Percentiles rank a stretch among this genome's conserved stretches.
Conservation (phyloP, 2,329 filamentous ascomycete genomes). For the Fusarium falciforme region DNA sequence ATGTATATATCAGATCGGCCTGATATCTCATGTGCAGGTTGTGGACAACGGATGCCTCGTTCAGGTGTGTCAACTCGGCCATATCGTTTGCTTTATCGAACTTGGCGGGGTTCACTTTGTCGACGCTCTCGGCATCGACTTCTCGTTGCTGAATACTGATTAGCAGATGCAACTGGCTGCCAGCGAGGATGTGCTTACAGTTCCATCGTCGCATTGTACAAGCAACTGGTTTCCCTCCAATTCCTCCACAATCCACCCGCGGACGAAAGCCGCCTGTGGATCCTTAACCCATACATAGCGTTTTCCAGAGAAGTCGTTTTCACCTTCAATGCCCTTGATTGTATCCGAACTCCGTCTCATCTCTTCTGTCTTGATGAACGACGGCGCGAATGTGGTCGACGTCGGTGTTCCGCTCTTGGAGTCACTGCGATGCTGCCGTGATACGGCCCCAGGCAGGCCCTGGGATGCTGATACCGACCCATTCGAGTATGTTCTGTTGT, state of each 20-base stretch:
- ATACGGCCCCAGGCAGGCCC: conserved; percentile 13
- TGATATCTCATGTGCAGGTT: conserved; percentile 97
- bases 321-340: conserved; percentile 85
- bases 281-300: conserved; percentile 98
- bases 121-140: conserved; percentile 85
- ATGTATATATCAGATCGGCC: conserved; percentile 96
- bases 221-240: conserved; percentile 74
- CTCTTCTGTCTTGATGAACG: conserved; percentile 93
- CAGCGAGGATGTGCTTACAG: conserved; percentile 63
- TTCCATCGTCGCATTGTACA: conserved; percentile 94
- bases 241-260: conserved; percentile 92
- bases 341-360: conserved; percentile 67
- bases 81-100: conserved; percentile 99
- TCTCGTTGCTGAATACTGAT: conserved; percentile 77
- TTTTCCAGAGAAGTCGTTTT: conserved; percentile 98
- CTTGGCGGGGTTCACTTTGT: conserved; percentile 99
- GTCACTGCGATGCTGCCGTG: conserved; percentile 60
- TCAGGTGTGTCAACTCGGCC: conserved; percentile 97
- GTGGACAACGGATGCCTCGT: conserved; percentile 97
- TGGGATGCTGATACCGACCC: conserved; percentile 56
- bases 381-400: conserved; percentile 91
- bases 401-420: conserved; percentile 73
- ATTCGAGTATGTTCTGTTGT: conserved; percentile 77
- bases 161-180: conserved; percentile 13
- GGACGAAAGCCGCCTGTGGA: conserved; percentile 86